Conservation (phyloP, 23 red algal species). For the Chondrus crispus region DNA sequence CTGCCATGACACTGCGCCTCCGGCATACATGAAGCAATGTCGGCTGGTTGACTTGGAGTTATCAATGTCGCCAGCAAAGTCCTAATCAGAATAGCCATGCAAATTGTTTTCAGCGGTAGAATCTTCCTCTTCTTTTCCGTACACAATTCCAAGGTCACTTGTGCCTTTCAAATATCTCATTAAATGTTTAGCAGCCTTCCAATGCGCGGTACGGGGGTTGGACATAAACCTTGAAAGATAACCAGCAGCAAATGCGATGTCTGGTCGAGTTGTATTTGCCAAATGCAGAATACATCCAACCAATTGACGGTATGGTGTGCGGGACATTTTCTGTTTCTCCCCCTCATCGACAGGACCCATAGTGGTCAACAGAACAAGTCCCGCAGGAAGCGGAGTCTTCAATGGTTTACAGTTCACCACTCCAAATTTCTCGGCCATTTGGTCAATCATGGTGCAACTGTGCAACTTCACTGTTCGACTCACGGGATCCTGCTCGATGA, state of each 20-base stretch:
- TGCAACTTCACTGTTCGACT: not conserved
- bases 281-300: too few species aligned
- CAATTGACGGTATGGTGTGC: too few species aligned
- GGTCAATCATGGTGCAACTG: not conserved
- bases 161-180: slow-evolving; percentile 22
- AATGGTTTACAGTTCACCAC: not conserved
- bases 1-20: not conserved
- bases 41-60: not conserved
- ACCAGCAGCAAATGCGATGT: slow-evolving; percentile 17
- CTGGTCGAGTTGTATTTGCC: slow-evolving; percentile 1
- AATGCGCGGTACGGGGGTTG: not conserved
- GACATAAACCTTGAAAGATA: slow-evolving; percentile 3
- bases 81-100: not conserved
- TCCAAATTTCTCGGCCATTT: not conserved
- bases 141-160: not conserved
- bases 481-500: too few species aligned
- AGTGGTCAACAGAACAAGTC: not conserved
- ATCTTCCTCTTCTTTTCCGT: not conserved
- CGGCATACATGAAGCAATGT: not conserved
- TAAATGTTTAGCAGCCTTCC: slow-evolving; percentile 16
- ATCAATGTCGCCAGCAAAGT: not conserved
- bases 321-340: too few species aligned
- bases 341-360: too few species aligned
- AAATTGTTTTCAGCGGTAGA: too few species aligned
- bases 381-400: not conserved